Percentiles rank a stretch among this genome's conserved stretches.
Evolutionary conservation across 2,329 filamentous ascomycete genomes (phyloP).

Genomic region (Phaeophleospora eucalypticola): DNA sequence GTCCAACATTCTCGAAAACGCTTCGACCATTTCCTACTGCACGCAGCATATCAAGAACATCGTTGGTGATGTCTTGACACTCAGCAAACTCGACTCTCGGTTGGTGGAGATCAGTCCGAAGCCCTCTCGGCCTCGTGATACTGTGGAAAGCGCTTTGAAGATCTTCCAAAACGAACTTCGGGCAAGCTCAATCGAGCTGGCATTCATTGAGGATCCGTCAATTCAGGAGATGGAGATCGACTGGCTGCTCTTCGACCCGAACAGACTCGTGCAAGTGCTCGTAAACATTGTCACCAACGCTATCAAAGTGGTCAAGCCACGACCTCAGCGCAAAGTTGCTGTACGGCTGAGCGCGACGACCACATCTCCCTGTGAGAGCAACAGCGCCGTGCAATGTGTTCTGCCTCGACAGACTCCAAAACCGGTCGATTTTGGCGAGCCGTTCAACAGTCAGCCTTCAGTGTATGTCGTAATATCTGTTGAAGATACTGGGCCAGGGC

Average conservation of each 20-base stretch:
- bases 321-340: constrained; percentile 31
- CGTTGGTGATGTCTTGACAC: constrained; percentile 45
- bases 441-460: constrained; percentile 6
- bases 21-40: constrained; percentile 30
- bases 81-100: constrained; percentile 36
- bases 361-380: constrained; percentile 35
- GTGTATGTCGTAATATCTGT: constrained; percentile 36
- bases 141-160: constrained; percentile 34
- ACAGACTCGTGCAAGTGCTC: constrained; percentile 36
- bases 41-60: constrained; percentile 35
- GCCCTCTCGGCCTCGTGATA: constrained; percentile 31
- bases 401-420: constrained; percentile 31
- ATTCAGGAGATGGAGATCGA: constrained; percentile 16
- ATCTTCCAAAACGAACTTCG: constrained; percentile 40
- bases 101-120: constrained; percentile 35
- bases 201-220: constrained; percentile 8
- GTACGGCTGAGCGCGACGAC: constrained; percentile 23
- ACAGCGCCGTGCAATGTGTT: constrained; percentile 39
- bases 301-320: constrained; percentile 42
- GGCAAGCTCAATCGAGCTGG: constrained; percentile 30
- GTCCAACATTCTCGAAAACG: constrained; percentile 21
- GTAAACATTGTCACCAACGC: constrained; percentile 40
- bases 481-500: constrained; percentile 38
- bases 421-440: constrained; percentile 13
- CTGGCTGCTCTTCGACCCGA: constrained; percentile 25